Evolutionary conservation across 2,329 filamentous ascomycete genomes (phyloP), one percentile per base, ranked within the genome.

Genomic region (Colletotrichum chlorophyti): DNA sequence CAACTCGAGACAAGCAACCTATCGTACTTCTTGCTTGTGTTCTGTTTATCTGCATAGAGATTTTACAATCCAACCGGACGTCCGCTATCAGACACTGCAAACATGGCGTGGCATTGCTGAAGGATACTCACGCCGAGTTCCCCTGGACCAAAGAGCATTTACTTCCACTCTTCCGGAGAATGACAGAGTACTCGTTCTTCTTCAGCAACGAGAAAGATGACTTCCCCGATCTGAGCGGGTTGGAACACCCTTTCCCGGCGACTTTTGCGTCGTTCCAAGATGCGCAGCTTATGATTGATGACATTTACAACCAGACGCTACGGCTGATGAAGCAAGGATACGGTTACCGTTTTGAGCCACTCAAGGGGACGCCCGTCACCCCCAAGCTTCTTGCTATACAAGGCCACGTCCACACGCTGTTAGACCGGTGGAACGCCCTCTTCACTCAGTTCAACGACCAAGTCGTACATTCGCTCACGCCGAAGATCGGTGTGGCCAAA

Each of bases 1-100:
- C 70, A 32, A 72, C 51, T 0, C 37, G 40, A 6, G 57, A 60
- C 9, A 53, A 63, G 2, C 49, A 3, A 61, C 65, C 41, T 57
- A 63, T 74, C 0, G 71, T 71, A 1, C 65, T 83, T 7, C 70
- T 82, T 2, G 76, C 76, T 9, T 83, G 80, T 55, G 67, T 82
- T 0, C 68, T 84, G 19, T 82, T 84, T 58, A 78, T 81, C n/a
- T 82, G 80, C 61, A 77, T 84, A 45, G 83, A 84, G 66, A 81
- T 82, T 62, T 70, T 85, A 50, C 79, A 46, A n/a, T 46, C 46
- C 6, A 57, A 57, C 9, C 47, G 47, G 8, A 40, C 46, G 17
- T 53, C 53, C 6, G 58, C 58, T 6, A 48, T 60, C 4, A 42
- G 29, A 9, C 58, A 60, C 17, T 60, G 58, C 41, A 60, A 58